Evolutionary conservation across 805 yeast genomes (phyloP).

Genomic region (Teunomyces cretensis): DNA sequence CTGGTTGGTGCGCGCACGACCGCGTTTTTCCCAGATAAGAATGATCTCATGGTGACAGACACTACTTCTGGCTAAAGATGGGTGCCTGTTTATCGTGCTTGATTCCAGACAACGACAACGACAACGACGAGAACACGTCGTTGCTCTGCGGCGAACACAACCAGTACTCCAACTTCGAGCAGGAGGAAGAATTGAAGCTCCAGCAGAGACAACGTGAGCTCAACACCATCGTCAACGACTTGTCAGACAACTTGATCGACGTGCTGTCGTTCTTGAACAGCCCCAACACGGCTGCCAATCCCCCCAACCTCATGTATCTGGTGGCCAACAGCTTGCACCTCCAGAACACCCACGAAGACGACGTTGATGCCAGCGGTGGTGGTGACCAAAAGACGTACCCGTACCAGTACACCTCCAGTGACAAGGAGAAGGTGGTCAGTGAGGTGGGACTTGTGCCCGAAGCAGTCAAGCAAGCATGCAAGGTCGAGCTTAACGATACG

Average conservation of each 20-base stretch:
- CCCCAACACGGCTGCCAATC: slow-evolving; percentile 5
- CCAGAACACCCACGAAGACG: slow-evolving; percentile 7
- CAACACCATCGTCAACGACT: slow-evolving; percentile 45
- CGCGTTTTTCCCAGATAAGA: neutral
- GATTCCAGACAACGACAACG: slow-evolving; percentile 35
- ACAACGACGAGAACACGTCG: slow-evolving; percentile 40
- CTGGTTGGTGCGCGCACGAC: slow-evolving; percentile 7
- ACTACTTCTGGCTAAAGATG: slow-evolving; percentile 32
- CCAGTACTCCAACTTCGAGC: slow-evolving; percentile 29
- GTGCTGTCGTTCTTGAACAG: slow-evolving; percentile 14
- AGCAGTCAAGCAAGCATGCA: slow-evolving; percentile 12
- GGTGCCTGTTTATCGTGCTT: slow-evolving; percentile 52
- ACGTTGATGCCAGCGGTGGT: slow-evolving; percentile 1
- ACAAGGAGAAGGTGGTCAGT: slow-evolving; percentile 9
- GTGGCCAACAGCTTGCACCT: slow-evolving; percentile 5
- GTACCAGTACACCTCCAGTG: slow-evolving; percentile 8
- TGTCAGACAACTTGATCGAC: slow-evolving; percentile 16
- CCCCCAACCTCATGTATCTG: slow-evolving; percentile 2
- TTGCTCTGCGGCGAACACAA: slow-evolving; percentile 26
- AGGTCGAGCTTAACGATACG: slow-evolving; percentile 9
- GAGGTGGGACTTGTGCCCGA: slow-evolving; percentile 7
- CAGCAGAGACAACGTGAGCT: slow-evolving; percentile 48
- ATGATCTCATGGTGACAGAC: neutral
- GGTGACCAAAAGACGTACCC: slow-evolving; percentile 11
- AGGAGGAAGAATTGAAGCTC: slow-evolving; percentile 38